A percentile compares a stretch with the other conserved stretches of the same genome.
Conservation (phyloP, 495 filamentous ascomycete species). For the Aspergillus affinis region DNA sequence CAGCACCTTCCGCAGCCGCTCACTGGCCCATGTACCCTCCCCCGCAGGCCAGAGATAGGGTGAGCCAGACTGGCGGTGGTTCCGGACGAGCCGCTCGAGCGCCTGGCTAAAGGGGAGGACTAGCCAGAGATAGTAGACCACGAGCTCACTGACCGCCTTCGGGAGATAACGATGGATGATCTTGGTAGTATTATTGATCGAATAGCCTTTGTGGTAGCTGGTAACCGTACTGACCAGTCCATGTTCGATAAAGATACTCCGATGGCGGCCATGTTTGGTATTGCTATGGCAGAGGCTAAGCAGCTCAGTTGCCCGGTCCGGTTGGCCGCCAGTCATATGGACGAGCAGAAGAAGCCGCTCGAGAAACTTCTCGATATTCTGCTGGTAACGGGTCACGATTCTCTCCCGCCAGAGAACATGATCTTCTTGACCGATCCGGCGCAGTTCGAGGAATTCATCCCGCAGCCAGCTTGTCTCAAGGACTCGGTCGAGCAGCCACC, state of each 20-base stretch:
- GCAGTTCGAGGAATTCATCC: conserved; percentile 1
- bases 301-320: conserved; percentile 1
- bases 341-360: conserved; percentile 1
- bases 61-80: not conserved
- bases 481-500: not conserved
- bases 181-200: conserved; percentile 1
- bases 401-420: no score
- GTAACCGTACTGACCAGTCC: conserved; percentile 4
- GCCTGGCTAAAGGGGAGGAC: not conserved
- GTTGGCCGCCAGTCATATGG: not conserved
- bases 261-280: not conserved
- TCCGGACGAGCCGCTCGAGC: not conserved
- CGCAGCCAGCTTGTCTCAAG: not conserved
- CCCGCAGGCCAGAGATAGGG: not conserved
- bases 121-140: conserved; percentile 7
- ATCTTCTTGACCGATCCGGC: no score
- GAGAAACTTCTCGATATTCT: not conserved
- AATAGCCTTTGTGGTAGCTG: not conserved
- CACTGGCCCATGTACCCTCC: not conserved
- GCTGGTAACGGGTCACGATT: no score
- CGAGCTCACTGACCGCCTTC: not conserved
- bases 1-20: not conserved
- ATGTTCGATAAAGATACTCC: conserved; percentile 6
- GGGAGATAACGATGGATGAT: conserved; percentile 5
- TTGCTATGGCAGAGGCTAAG: conserved; percentile 1